phyloP scores from a whole-genome alignment of 495 filamentous ascomycete species.

The Neurospora sp. region DNA sequence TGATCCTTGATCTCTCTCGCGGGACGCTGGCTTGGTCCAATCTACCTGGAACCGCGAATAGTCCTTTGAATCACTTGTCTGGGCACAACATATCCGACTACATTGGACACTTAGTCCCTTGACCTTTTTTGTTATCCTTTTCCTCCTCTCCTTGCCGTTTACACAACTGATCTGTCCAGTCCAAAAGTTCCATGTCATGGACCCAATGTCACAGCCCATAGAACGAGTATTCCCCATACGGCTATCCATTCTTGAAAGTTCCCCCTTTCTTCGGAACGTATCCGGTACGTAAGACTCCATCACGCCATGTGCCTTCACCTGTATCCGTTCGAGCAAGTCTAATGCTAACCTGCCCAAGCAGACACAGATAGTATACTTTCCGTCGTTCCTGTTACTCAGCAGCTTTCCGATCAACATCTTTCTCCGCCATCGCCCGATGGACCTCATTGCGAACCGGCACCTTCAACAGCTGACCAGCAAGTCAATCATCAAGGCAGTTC shows the following conservation, averaged over 20 bases:
- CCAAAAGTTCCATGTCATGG: constrained; percentile 1
- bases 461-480: neutral
- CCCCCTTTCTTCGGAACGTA: constrained; percentile 11
- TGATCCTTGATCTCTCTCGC: neutral
- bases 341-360: neutral
- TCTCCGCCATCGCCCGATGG: neutral
- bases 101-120: neutral
- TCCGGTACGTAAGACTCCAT: neutral
- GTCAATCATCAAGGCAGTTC: neutral
- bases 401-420: neutral
- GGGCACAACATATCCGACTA: neutral
- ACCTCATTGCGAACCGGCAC: neutral
- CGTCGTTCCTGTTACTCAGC: constrained; percentile 1
- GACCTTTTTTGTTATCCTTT: neutral
- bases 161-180: neutral
- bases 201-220: constrained; percentile 2
- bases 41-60: neutral
- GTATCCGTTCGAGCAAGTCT: neutral
- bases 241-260: constrained; percentile 15
- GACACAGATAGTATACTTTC: neutral
- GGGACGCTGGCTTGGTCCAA: neutral
- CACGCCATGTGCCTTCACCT: neutral
- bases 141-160: neutral
- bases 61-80: neutral
- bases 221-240: constrained; percentile 20